A percentile compares a stretch with the other conserved stretches of the same genome.
Evolutionary conservation across 108 stramenopile species (phyloP).

Genomic region (Conticribra weissflogii): DNA sequence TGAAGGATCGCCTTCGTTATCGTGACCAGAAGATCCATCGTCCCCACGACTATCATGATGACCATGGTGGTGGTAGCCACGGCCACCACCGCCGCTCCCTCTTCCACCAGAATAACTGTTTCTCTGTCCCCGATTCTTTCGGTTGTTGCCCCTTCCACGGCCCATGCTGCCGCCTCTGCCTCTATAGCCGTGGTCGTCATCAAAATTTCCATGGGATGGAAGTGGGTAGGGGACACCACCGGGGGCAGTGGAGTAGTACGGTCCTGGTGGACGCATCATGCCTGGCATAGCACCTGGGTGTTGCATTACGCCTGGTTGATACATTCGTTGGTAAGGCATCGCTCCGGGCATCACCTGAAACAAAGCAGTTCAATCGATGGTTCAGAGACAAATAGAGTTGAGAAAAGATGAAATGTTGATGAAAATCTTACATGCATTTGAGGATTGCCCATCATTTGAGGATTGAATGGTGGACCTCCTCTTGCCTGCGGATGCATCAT

Average conservation of each 20-base stretch:
- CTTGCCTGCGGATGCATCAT: constrained; percentile 47
- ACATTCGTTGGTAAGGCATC: constrained; percentile 27
- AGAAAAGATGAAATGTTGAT: too few species aligned
- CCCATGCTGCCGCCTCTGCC: constrained; percentile 1
- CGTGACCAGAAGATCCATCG: not conserved
- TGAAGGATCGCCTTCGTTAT: not conserved
- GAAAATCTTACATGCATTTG: constrained; percentile 23
- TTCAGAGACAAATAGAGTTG: too few species aligned
- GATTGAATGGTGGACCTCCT: constrained; percentile 53
- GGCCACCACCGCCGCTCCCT: constrained; percentile 8
- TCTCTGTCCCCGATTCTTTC: constrained; percentile 23
- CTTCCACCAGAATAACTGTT: constrained; percentile 28
- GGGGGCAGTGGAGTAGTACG: constrained; percentile 15
- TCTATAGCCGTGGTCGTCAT: constrained; percentile 11
- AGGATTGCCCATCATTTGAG: constrained; percentile 51
- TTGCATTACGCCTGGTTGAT: constrained; percentile 14
- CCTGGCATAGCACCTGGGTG: constrained; percentile 3
- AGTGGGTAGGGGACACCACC: constrained; percentile 3
- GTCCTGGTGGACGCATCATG: constrained; percentile 26
- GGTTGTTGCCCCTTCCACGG: constrained; percentile 20
- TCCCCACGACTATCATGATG: constrained; percentile 2
- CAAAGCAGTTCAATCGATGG: not conserved
- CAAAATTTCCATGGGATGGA: constrained; percentile 6
- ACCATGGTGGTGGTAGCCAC: constrained; percentile 5
- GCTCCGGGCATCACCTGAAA: constrained; percentile 27